phyloP scores from a whole-genome alignment of 371 early-diverging fungal species.

The Conidiobolus incongruus region DNA sequence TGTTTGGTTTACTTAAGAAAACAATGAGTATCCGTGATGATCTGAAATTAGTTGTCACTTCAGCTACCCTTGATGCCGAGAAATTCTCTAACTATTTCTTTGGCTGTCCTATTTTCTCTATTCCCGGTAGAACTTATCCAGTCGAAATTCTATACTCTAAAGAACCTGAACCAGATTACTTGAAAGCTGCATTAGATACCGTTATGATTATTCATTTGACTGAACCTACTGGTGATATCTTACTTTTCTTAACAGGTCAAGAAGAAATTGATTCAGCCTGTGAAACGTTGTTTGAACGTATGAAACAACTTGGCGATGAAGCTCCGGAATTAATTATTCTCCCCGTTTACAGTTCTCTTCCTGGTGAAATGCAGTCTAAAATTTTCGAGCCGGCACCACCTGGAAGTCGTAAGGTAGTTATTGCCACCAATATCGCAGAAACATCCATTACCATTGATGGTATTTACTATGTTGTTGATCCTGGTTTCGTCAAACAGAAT shows the following conservation, averaged over 20 bases:
- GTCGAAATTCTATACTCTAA: constrained; percentile 87
- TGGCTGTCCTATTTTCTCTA: constrained; percentile 85
- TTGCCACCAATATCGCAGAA: constrained; percentile 98
- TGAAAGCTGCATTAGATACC: constrained; percentile 79
- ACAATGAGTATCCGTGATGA: constrained; percentile 66
- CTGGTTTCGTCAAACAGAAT: constrained; percentile 94
- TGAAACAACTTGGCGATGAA: constrained; percentile 86
- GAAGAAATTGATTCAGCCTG: constrained; percentile 91
- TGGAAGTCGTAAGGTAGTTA: constrained; percentile 81
- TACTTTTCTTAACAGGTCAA: constrained; percentile 96
- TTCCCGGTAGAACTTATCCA: constrained; percentile 90
- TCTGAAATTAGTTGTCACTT: constrained; percentile 82
- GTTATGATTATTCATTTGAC: constrained; percentile 92
- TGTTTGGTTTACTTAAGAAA: constrained; percentile 87
- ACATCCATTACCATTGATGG: constrained; percentile 98
- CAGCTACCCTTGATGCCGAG: constrained; percentile 94
- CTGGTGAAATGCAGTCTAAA: constrained; percentile 76
- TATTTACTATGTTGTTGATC: constrained; percentile 94
- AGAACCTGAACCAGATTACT: constrained; percentile 85
- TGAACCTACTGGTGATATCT: constrained; percentile 89
- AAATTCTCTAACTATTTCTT: constrained; percentile 31
- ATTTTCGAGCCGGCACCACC: constrained; percentile 91
- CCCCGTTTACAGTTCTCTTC: constrained; percentile 87
- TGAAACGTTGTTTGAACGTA: constrained; percentile 79
- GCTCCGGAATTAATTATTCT: constrained; percentile 84